Percentiles rank a stretch among this genome's conserved stretches.
Evolutionary conservation across 495 filamentous ascomycete species (phyloP).

Genomic region (Neurospora sp.): DNA sequence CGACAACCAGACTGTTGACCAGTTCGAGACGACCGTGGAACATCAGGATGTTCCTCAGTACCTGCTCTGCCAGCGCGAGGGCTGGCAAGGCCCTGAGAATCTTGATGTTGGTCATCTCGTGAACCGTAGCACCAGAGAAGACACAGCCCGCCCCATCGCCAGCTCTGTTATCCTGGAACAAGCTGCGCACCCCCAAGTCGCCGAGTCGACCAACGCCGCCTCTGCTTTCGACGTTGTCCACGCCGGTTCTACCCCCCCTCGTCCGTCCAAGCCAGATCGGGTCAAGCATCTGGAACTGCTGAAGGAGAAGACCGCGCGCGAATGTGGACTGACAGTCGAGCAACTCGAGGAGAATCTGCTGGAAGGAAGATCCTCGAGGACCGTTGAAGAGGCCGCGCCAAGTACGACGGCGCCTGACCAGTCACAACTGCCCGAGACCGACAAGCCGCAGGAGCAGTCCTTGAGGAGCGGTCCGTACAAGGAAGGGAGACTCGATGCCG

Average conservation of each 20-base stretch:
- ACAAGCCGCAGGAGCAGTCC: neutral
- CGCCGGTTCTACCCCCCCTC: neutral
- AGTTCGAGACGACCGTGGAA: neutral
- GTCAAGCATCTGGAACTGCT: neutral
- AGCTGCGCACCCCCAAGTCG: neutral
- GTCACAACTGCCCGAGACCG: neutral
- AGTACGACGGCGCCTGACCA: neutral
- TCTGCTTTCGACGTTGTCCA: neutral
- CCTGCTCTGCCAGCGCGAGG: no score
- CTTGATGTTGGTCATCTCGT: neutral
- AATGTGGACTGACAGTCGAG: neutral
- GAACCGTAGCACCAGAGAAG: neutral
- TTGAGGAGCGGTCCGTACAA: no score
- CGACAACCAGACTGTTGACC: neutral
- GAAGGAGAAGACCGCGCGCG: neutral
- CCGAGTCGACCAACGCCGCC: neutral
- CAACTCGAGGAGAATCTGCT: neutral
- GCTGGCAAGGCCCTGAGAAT: no score
- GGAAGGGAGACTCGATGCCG: no score
- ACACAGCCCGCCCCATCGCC: neutral
- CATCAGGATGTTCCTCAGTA: no score
- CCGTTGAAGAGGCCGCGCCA: neutral
- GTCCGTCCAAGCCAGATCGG: neutral
- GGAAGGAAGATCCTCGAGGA: neutral
- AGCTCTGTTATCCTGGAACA: neutral